Evolutionary conservation across 2,329 filamentous ascomycete species (phyloP).

Genomic region (Arthrobotrys megalospora): DNA sequence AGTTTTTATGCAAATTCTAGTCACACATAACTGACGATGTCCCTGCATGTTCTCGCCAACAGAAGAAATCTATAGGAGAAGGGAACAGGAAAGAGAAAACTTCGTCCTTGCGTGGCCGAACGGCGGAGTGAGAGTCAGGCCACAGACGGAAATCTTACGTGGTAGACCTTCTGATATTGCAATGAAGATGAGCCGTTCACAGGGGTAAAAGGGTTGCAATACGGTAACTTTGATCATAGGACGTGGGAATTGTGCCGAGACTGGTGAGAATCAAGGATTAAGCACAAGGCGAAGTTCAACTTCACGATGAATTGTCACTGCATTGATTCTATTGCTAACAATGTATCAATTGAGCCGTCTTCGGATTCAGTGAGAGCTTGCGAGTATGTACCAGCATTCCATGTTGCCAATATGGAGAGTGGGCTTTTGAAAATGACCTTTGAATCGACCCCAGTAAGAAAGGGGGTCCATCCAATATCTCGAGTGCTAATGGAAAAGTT

Average conservation of each 20-base stretch:
- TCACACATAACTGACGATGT: constrained; percentile 51
- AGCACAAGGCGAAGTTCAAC: neutral
- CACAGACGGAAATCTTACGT: constrained; percentile 48
- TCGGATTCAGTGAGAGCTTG: neutral
- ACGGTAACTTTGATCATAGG: constrained; percentile 37
- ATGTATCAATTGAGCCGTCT: neutral
- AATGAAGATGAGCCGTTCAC: constrained; percentile 20
- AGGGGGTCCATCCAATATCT: constrained; percentile 5
- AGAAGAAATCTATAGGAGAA: constrained; percentile 42
- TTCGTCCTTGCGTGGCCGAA: constrained; percentile 39
- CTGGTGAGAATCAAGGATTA: neutral
- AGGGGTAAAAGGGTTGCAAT: constrained; percentile 23
- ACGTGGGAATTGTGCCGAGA: constrained; percentile 13
- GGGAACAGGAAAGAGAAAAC: constrained; percentile 27
- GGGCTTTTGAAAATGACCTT: neutral
- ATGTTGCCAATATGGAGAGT: neutral
- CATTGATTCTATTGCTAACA: constrained; percentile 1
- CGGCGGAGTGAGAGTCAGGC: constrained; percentile 45
- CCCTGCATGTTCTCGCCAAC: constrained; percentile 52
- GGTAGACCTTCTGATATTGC: constrained; percentile 21
- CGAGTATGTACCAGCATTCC: neutral
- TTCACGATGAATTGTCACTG: constrained; percentile 9
- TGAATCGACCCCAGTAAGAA: neutral
- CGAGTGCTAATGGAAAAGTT: constrained; percentile 8
- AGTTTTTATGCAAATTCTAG: constrained; percentile 53